Conservation (phyloP, 805 yeast genomes). For the Suhomyces xylopsoci region DNA sequence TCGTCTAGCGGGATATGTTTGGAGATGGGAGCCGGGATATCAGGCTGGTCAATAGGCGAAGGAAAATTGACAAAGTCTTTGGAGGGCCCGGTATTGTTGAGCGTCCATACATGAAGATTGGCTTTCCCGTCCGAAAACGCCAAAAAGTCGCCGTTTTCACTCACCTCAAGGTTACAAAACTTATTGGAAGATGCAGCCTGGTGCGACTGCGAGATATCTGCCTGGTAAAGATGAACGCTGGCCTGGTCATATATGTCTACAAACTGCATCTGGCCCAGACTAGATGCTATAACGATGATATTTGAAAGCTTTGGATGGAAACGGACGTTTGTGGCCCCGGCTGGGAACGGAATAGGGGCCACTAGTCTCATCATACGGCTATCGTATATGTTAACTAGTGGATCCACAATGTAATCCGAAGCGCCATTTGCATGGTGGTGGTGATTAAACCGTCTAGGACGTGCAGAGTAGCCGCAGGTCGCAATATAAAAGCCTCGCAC, state of each 20-base stretch:
- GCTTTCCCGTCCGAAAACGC: slow-evolving; percentile 66
- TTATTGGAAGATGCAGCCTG: slow-evolving; percentile 15
- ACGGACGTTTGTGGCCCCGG: slow-evolving; percentile 82
- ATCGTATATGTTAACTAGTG: slow-evolving; percentile 81
- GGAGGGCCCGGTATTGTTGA: slow-evolving; percentile 25
- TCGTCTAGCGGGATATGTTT: slow-evolving; percentile 35
- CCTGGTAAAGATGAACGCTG: slow-evolving; percentile 61
- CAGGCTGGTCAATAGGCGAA: slow-evolving; percentile 52
- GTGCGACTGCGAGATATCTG: slow-evolving; percentile 39
- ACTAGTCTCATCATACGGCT: slow-evolving; percentile 65
- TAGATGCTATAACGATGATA: slow-evolving; percentile 69
- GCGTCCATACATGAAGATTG: slow-evolving; percentile 66
- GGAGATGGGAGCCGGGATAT: slow-evolving; percentile 31
- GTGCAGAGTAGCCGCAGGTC: slow-evolving; percentile 76
- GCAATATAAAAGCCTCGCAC: slow-evolving; percentile 63
- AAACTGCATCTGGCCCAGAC: slow-evolving; percentile 78
- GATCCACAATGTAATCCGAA: slow-evolving; percentile 51
- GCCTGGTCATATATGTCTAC: slow-evolving; percentile 82
- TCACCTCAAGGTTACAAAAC: slow-evolving; percentile 51
- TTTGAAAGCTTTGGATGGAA: slow-evolving; percentile 86
- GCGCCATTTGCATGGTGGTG: slow-evolving; percentile 19
- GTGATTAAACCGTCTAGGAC: slow-evolving; percentile 47
- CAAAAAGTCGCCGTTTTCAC: slow-evolving; percentile 73
- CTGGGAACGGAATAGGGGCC: slow-evolving; percentile 82
- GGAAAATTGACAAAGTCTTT: slow-evolving; percentile 38